A percentile compares a stretch with the other conserved stretches of the same genome.
phyloP scores from a whole-genome alignment of 2,329 filamentous ascomycete species.

The Sclerotinia borealis region DNA sequence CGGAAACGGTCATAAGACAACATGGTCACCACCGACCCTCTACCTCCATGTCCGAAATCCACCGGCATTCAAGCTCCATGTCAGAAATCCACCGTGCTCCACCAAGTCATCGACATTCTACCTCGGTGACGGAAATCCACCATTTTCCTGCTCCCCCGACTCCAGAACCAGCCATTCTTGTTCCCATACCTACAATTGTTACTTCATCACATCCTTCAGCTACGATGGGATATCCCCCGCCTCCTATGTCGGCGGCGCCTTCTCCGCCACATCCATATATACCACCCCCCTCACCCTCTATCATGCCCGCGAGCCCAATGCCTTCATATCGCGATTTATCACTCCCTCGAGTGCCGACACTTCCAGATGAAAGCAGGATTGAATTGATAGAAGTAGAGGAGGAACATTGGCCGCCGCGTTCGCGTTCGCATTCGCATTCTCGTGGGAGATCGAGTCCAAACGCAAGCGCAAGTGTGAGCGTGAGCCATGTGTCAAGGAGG shows the following conservation, averaged over 20 bases:
- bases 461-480: too few relatives aligned
- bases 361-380: neutral
- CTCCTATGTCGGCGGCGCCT: neutral
- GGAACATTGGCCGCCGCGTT: neutral
- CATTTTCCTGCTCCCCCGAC: neutral
- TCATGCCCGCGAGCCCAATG: neutral
- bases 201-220: neutral
- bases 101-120: neutral
- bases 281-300: neutral
- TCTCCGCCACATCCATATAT: neutral
- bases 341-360: slow-evolving; percentile 1
- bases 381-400: slow-evolving; percentile 10
- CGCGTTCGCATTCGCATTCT: neutral
- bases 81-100: neutral
- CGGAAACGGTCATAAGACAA: slow-evolving; percentile 9
- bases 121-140: neutral
- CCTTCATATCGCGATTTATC: neutral
- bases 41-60: neutral
- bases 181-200: neutral
- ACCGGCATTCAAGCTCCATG: neutral
- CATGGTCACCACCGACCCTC: neutral
- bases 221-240: neutral
- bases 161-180: neutral
- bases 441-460: neutral
- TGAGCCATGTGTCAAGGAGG: neutral